Evolutionary conservation across 1,284 basidiomycete species (phyloP).

Genomic region (Rhodotorula sp.): DNA sequence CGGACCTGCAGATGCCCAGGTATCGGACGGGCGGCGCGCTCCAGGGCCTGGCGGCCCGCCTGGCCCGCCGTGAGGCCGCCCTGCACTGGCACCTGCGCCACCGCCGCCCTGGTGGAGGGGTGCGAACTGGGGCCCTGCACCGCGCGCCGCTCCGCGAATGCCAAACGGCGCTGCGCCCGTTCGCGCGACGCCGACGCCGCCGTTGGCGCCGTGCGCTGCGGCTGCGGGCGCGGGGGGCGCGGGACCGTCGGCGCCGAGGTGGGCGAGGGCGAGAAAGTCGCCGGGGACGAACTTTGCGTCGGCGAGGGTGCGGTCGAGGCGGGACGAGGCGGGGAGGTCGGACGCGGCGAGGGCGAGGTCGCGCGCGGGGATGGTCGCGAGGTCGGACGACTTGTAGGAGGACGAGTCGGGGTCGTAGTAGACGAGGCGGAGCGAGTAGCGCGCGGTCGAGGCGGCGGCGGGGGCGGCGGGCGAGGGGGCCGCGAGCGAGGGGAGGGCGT

Average conservation of each 20-base stretch:
- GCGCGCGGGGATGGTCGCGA: slow-evolving; percentile 31
- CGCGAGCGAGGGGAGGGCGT: slow-evolving; percentile 31
- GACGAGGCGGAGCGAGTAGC: slow-evolving; percentile 42
- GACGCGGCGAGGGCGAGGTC: slow-evolving; percentile 31
- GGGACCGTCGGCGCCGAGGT: slow-evolving; percentile 4
- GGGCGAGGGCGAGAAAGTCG: slow-evolving; percentile 43
- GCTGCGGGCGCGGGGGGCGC: not conserved
- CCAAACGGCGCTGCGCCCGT: not conserved
- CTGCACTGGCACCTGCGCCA: not conserved
- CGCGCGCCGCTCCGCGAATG: not conserved
- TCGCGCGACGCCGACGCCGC: not conserved
- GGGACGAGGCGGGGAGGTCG: not conserved
- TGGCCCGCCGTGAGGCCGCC: too few relatives aligned
- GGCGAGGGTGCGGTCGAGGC: slow-evolving; percentile 34
- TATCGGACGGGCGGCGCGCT: not conserved
- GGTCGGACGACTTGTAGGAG: slow-evolving; percentile 31
- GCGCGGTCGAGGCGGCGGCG: not conserved
- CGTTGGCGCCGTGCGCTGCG: not conserved
- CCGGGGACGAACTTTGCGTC: slow-evolving; percentile 43
- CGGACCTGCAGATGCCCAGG: not conserved
- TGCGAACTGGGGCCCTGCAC: not conserved
- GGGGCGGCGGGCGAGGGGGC: slow-evolving; percentile 12
- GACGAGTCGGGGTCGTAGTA: slow-evolving; percentile 32
- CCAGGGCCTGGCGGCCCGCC: not conserved
- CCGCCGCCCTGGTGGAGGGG: not conserved